Evolutionary conservation across 139 green algal species (phyloP), one percentile per base, ranked within the genome.

Genomic region (Coccomyxa sp.): DNA sequence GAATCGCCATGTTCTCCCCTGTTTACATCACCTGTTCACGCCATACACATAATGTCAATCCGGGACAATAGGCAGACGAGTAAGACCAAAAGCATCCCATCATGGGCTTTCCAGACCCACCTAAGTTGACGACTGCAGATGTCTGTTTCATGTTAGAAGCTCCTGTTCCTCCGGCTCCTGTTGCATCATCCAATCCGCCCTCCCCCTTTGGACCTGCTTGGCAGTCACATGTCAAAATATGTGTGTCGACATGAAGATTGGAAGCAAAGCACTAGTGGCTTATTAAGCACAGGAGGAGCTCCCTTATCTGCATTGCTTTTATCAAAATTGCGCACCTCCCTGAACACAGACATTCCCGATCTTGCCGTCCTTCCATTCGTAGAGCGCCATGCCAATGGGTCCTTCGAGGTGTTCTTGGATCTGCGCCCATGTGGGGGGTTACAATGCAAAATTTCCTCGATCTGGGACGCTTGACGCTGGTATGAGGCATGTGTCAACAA

Each of bases 131-230:
- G 21, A 71, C 81, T 13, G 67, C 82, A 7, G 85, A 88, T 18
- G 88, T 92, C 84, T 94, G 91, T 81, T 88, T 89, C 38, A 89
- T 86, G 67, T 84, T 83, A 4, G 91, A 89, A n/a, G 87, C 90
- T 30, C 90, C 85, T 45, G 86, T 81, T 12, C 88, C 88, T 51
- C 84, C 88, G 67, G 92, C 92, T 12, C 93, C 93, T 12, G 93
- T 95, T 12, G 93, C 93, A 83, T 96, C 93, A 82, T 96, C 93
- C 68, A 96, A 88, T 23, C 93, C 93, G 57, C 93, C 93, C 86
- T 96, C 93, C 0, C 88, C 88, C 84, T 90, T 90, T 30, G 89
- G 88, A 13, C 91, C 90, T 94, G 87, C 32, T 79, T n/a, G 57
- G 15, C 38, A 51, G 38, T 51, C 38, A 51, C 38, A 51, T 51